Conservation (phyloP, 140 eudicot species). For the Senecio squalidus region DNA sequence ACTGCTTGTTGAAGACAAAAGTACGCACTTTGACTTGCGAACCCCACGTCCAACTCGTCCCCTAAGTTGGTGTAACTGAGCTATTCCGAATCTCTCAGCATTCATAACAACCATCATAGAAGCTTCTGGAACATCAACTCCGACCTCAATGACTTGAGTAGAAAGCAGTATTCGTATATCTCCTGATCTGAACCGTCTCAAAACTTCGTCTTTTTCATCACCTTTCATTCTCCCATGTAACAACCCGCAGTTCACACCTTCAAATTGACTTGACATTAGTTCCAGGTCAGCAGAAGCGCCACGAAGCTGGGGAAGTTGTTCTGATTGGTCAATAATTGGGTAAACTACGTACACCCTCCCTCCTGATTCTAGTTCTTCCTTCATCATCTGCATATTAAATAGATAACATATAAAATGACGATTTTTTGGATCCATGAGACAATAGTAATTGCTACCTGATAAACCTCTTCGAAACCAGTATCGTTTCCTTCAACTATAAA, state of each 20-base stretch:
- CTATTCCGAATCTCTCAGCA: conserved; percentile 94
- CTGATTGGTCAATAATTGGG: conserved; percentile 82
- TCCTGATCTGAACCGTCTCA: conserved; percentile 71
- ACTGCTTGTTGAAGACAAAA: conserved; percentile 53
- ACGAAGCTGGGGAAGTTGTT: conserved; percentile 88
- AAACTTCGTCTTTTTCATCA: conserved; percentile 76
- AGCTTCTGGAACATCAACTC: conserved; percentile 98
- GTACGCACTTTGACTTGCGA: conserved; percentile 77
- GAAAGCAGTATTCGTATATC: conserved; percentile 80
- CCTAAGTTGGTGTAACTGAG: conserved; percentile 93
- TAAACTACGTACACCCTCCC: conserved; percentile 87
- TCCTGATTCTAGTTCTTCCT: conserved; percentile 64
- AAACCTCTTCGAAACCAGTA: conserved; percentile 68
- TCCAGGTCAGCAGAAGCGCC: conserved; percentile 90
- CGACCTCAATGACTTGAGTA: conserved; percentile 87
- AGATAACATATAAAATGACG: neutral
- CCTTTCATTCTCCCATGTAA: conserved; percentile 87
- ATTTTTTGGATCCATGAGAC: neutral
- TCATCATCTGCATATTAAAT: conserved; percentile 71
- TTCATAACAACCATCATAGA: conserved; percentile 99
- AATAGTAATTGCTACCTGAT: conserved; percentile 52
- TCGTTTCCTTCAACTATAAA: conserved; percentile 66
- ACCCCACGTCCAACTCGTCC: conserved; percentile 97
- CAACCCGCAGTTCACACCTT: conserved; percentile 54
- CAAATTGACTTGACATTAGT: conserved; percentile 51